These are phyloP conservation scores for Gaillardinia entomophila DNA, from an alignment of 805 yeast genomes.

Conservation along the genomic window DNA sequence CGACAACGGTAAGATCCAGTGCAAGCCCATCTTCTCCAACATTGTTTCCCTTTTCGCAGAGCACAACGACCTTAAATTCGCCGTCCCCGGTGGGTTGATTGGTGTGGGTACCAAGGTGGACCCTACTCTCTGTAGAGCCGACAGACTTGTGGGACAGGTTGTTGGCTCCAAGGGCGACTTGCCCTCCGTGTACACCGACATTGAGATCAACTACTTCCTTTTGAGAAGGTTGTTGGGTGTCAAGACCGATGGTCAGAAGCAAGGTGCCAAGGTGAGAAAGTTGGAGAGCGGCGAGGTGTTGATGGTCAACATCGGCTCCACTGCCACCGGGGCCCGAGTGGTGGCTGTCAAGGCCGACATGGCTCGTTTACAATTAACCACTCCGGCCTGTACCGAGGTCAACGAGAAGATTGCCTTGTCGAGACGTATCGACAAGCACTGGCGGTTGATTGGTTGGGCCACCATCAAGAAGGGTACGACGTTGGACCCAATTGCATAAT, in stretches of 20 bases:
- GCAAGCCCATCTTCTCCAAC: constrained; percentile 92
- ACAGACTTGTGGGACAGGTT: constrained; percentile 97
- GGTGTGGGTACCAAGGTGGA: constrained; percentile 99
- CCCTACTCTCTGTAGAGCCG: constrained; percentile 98
- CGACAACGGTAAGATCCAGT: constrained; percentile 80
- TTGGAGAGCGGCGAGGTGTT: constrained; percentile 90
- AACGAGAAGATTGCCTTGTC: constrained; percentile 98
- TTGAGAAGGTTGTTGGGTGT: constrained; percentile 97
- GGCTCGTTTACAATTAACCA: constrained; percentile 95
- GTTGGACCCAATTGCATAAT: constrained; percentile 63
- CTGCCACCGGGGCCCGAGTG: constrained; percentile 99
- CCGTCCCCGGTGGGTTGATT: constrained; percentile 99
- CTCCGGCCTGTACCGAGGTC: constrained; percentile 98
- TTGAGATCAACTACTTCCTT: constrained; percentile 94
- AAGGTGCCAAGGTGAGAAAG: constrained; percentile 89
- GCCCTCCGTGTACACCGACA: constrained; percentile 94
- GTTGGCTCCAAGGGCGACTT: constrained; percentile 96
- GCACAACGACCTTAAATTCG: constrained; percentile 94
- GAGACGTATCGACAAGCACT: constrained; percentile 98
- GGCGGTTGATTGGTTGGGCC: constrained; percentile 99
- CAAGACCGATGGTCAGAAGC: constrained; percentile 94
- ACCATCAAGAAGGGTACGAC: constrained; percentile 92
- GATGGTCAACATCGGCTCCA: constrained; percentile 98
- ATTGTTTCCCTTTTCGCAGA: constrained; percentile 95
- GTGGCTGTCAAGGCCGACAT: constrained; percentile 97